A percentile compares a stretch with the other conserved stretches of the same genome.
These are phyloP conservation scores for Pseudonitzschia pungens DNA, from an alignment of 108 stramenopile genomes.

Conservation along the genomic window DNA sequence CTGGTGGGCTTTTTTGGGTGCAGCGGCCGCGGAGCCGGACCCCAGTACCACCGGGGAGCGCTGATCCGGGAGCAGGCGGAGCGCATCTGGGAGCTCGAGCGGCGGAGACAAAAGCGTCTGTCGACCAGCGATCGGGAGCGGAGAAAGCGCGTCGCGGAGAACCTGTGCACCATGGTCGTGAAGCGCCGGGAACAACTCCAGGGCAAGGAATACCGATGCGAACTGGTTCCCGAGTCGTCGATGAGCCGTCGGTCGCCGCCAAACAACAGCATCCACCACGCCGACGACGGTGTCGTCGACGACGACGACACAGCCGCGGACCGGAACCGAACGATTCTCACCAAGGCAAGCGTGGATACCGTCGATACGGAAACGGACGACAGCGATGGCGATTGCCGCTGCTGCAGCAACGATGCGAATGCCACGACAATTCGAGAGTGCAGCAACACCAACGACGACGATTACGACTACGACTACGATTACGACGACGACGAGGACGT, in stretches of 20 bases:
- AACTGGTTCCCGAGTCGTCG: not conserved
- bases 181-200: not conserved
- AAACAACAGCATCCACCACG: not conserved
- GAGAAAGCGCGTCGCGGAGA: not conserved
- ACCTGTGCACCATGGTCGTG: conserved; percentile 18
- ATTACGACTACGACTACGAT: conserved; percentile 25
- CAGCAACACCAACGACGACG: conserved; percentile 9
- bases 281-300: not conserved
- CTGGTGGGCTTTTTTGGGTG: not conserved
- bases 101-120: not conserved
- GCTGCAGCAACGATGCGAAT: not conserved
- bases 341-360: not conserved
- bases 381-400: not conserved
- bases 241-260: not conserved
- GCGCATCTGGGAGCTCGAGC: conserved; percentile 6
- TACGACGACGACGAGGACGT: conserved; percentile 32
- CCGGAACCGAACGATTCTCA: not conserved
- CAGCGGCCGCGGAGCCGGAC: conserved; percentile 1
- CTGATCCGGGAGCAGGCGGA: conserved; percentile 22
- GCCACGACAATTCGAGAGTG: not conserved
- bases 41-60: conserved; percentile 23
- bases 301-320: not conserved
- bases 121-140: conserved; percentile 15
- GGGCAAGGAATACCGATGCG: not conserved
- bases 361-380: conserved; percentile 6